Base-by-base conservation (phyloP, 2,329 filamentous ascomycete genomes). In the Colletotrichum chlorophyti region DNA sequence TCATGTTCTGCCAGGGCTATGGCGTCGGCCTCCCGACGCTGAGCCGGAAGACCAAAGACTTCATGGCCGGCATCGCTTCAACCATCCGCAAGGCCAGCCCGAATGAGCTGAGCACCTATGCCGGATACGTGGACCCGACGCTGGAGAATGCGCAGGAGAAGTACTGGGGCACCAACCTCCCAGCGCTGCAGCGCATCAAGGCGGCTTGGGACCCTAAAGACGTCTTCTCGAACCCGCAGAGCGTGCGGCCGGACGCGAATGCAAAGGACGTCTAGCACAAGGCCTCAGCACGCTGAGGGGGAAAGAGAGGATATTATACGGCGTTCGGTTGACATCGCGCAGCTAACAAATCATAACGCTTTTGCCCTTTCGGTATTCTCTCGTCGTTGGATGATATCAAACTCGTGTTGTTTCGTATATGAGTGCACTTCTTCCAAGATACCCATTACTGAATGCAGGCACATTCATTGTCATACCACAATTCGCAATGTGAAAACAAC, bases 1-100 rank as follows among this genome's bases (percentile, higher is more conserved):
- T 88, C 35, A 81, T 88, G 71, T 87, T 86, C 73, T 81, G 86
- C 66, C 84, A 89, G 66, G 83, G 81, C 0, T 89, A 88, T 65
- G 83, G 77, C 8, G 66, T 88, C 40, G 82, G 80, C 15, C 64
- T 84, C 0, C 72, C 76, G 0, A 70, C 70, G 1, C 66, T 87
- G 12, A 75, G 73, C 1, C 61, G 73, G n/a, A 73, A 70, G 11
- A 83, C 80, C 2, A 77, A 73, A 52, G 64, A 71, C 1, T 87
- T 88, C 51, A 67, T 87, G 34, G 71, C 75, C 14, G 79, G 79
- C 6, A 73, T 89, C 41, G 80, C 85, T 65, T 60, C 71, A 11
- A 73, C 65, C 24, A 76, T 84, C 32, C 66, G 68, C 31, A 65
- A 65, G 5, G 69, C 74, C 5, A 72, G 75, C 10, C 68, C 73